A percentile compares a stretch with the other conserved stretches of the same genome.
Evolutionary conservation across 2,329 filamentous ascomycete genomes (phyloP).

Genomic region (Myriosclerotinia scirpicola): DNA sequence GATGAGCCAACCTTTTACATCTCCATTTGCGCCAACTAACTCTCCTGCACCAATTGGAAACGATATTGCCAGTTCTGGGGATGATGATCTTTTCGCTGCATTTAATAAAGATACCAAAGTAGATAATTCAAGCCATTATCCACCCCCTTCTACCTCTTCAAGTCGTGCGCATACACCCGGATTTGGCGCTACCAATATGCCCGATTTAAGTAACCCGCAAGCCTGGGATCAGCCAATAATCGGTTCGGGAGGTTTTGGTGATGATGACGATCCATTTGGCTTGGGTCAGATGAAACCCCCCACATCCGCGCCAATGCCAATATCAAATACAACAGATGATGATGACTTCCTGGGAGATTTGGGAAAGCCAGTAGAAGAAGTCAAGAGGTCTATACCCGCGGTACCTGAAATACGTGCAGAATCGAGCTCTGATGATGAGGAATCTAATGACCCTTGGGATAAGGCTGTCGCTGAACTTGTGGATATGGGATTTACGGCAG

Average conservation of each 20-base stretch:
- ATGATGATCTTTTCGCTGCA: slow-evolving; percentile 66
- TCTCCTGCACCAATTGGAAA: slow-evolving; percentile 45
- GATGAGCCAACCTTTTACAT: slow-evolving; percentile 40
- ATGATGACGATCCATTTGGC: slow-evolving; percentile 86
- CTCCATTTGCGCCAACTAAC: slow-evolving; percentile 36
- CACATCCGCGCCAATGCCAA: slow-evolving; percentile 36
- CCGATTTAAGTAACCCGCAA: slow-evolving; percentile 55
- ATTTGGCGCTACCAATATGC: slow-evolving; percentile 41
- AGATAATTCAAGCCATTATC: slow-evolving; percentile 65
- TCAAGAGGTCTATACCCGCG: slow-evolving; percentile 48
- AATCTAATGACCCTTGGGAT: slow-evolving; percentile 64
- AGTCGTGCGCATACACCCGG: slow-evolving; percentile 47
- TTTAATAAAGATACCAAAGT: slow-evolving; percentile 67
- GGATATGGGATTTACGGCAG: slow-evolving; percentile 89
- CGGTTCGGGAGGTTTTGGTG: slow-evolving; percentile 44
- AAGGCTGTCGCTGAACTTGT: slow-evolving; percentile 83
- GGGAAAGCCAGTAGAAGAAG: slow-evolving; percentile 63
- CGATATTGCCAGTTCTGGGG: slow-evolving; percentile 42
- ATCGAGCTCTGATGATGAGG: slow-evolving; percentile 30
- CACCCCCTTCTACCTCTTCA: slow-evolving; percentile 49
- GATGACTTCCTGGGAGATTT: slow-evolving; percentile 67
- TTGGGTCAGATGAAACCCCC: slow-evolving; percentile 58
- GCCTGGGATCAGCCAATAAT: slow-evolving; percentile 49
- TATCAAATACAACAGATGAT: slow-evolving; percentile 48
- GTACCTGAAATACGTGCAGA: slow-evolving; percentile 33